Evolutionary conservation across 495 filamentous ascomycete genomes (phyloP).

Genomic region (Staphylotrichum longicolle): DNA sequence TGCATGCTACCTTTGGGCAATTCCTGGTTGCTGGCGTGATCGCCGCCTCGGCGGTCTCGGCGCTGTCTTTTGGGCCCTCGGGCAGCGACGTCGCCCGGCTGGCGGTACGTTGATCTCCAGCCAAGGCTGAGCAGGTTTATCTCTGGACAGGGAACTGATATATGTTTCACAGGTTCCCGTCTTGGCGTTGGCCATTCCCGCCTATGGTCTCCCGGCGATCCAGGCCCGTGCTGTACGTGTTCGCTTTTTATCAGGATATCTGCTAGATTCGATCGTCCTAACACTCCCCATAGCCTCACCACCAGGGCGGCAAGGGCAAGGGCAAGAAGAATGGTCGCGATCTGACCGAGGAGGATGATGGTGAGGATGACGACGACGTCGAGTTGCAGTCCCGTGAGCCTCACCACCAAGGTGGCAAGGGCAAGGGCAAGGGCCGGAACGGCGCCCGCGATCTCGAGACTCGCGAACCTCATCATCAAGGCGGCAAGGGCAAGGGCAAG

Average conservation of each 20-base stretch:
- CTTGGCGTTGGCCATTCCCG: constrained; percentile 7
- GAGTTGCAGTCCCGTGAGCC: constrained; percentile 4
- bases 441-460: not conserved
- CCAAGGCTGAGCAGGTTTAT: not conserved
- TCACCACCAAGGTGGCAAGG: constrained; percentile 1
- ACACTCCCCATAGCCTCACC: not conserved
- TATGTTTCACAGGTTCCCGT: not conserved
- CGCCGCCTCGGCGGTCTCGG: constrained; percentile 9
- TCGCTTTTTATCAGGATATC: not conserved
- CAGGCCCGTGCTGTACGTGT: constrained; percentile 6
- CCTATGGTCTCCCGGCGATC: constrained; percentile 3
- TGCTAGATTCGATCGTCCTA: not conserved
- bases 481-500: not conserved
- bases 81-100: constrained; percentile 2
- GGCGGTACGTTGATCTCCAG: constrained; percentile 1
- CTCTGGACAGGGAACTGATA: not conserved
- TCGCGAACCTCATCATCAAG: not conserved
- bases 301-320: not conserved
- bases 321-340: not conserved
- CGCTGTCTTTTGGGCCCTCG: not conserved
- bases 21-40: constrained; percentile 10
- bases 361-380: not conserved
- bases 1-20: constrained; percentile 9
- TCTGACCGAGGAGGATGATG: not conserved
- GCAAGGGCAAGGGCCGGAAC: not conserved